Conservation (phyloP, 164 flowering plant species). For the Vitis rotundifolia region DNA sequence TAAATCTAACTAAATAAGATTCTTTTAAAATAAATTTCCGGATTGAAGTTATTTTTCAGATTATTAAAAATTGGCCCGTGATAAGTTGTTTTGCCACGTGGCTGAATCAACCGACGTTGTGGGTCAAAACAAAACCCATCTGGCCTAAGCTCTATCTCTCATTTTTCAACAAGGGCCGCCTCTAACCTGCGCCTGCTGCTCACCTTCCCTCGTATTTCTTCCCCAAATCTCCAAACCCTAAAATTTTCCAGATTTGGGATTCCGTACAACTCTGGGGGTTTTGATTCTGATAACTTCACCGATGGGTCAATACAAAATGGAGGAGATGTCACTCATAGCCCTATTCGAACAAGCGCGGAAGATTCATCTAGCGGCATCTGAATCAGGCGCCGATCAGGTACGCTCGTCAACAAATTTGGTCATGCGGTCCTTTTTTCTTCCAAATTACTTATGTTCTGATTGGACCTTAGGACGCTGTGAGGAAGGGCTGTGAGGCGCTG, state of each 20-base stretch:
- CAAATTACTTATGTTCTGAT: neutral
- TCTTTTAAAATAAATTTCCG: too few species aligned
- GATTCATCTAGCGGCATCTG: slow-evolving; percentile 61
- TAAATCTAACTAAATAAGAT: too few species aligned
- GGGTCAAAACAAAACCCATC: too few species aligned
- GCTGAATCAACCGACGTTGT: too few species aligned
- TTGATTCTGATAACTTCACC: slow-evolving; percentile 6
- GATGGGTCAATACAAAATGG: slow-evolving; percentile 59
- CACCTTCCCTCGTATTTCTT: neutral
- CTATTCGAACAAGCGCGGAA: slow-evolving; percentile 80
- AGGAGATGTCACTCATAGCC: slow-evolving; percentile 69
- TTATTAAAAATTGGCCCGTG: too few species aligned
- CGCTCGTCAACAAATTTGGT: neutral
- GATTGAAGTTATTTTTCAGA: too few species aligned
- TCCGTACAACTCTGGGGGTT: neutral
- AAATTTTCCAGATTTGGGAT: neutral
- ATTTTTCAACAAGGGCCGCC: too few species aligned
- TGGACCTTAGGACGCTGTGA: slow-evolving; percentile 53
- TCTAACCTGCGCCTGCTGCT: neutral
- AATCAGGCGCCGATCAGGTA: slow-evolving; percentile 71
- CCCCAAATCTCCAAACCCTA: neutral
- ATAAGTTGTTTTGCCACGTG: too few species aligned
- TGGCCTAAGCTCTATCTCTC: too few species aligned
- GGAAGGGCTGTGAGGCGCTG: slow-evolving; percentile 62
- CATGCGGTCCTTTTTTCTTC: neutral